phyloP scores from a whole-genome alignment of 179 eudicot species.

The Silene vulgaris region DNA sequence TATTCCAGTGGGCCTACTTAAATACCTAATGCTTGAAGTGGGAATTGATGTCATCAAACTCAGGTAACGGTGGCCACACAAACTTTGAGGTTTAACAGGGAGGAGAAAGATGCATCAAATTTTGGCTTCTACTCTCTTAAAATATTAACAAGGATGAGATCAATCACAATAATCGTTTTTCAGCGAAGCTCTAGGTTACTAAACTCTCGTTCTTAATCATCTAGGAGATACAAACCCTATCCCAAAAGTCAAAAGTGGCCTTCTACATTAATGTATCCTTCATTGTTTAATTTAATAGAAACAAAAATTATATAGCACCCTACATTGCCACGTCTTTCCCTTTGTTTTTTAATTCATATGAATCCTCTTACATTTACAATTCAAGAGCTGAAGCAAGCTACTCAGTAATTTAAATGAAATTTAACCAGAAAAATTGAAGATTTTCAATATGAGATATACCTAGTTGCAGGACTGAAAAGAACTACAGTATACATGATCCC shows the following conservation, averaged over 20 bases:
- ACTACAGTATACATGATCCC: neutral
- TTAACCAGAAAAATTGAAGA: neutral
- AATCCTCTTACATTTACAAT: slow-evolving; percentile 1
- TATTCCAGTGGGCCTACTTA: neutral
- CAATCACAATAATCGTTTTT: neutral
- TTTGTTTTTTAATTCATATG: neutral
- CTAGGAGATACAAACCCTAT: neutral
- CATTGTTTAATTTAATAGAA: neutral
- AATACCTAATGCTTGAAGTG: neutral
- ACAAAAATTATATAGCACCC: neutral
- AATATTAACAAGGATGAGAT: neutral
- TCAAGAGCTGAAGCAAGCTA: neutral
- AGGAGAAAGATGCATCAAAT: neutral
- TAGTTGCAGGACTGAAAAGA: neutral
- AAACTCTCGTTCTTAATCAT: neutral
- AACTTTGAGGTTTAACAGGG: neutral
- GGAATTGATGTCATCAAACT: neutral
- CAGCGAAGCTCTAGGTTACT: neutral
- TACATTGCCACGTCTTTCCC: neutral
- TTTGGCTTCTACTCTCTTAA: neutral
- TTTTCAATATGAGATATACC: neutral
- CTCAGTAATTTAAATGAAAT: neutral
- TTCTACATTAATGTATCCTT: neutral
- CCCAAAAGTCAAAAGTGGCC: neutral
- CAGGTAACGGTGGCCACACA: neutral